Evolutionary conservation across 768 basidiomycete genomes (phyloP).

Genomic region (Macrocybe gigantea): DNA sequence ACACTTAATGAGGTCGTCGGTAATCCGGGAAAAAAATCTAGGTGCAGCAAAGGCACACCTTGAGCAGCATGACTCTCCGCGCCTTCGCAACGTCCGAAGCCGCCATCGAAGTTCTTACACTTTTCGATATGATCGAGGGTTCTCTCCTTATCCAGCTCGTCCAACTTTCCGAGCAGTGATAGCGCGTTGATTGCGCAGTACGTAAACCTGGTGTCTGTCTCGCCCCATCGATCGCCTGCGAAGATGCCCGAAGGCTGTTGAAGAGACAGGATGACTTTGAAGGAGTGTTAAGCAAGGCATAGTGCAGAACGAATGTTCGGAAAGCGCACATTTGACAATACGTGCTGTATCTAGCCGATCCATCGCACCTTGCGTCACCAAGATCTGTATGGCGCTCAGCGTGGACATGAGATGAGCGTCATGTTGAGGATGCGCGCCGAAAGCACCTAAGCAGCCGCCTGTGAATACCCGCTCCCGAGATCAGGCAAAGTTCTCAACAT

Average conservation of each 20-base stretch:
- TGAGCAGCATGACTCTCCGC: slow-evolving; percentile 93
- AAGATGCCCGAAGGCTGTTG: slow-evolving; percentile 69
- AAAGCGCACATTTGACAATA: slow-evolving; percentile 62
- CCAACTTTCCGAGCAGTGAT: slow-evolving; percentile 72
- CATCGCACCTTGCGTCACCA: slow-evolving; percentile 79
- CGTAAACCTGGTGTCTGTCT: slow-evolving; percentile 85
- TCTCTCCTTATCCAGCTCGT: slow-evolving; percentile 57
- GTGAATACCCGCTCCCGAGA: not conserved
- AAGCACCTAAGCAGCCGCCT: slow-evolving; percentile 57
- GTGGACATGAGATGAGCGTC: slow-evolving; percentile 88
- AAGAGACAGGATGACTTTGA: not conserved
- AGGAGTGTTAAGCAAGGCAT: not conserved
- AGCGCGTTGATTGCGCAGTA: slow-evolving; percentile 85
- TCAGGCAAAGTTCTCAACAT: slow-evolving; percentile 1
- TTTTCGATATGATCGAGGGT: slow-evolving; percentile 66
- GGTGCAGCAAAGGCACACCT: slow-evolving; percentile 39
- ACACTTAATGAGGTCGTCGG: slow-evolving; percentile 50
- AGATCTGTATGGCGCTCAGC: slow-evolving; percentile 87
- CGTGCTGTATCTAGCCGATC: slow-evolving; percentile 65
- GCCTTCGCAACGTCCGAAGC: slow-evolving; percentile 78
- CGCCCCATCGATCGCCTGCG: slow-evolving; percentile 88
- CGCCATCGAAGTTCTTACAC: slow-evolving; percentile 94
- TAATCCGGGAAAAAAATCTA: not conserved
- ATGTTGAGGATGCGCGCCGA: slow-evolving; percentile 89
- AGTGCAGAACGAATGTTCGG: not conserved